Base-by-base conservation (phyloP, 2,329 filamentous ascomycete genomes). In the Botrytis tulipae region DNA sequence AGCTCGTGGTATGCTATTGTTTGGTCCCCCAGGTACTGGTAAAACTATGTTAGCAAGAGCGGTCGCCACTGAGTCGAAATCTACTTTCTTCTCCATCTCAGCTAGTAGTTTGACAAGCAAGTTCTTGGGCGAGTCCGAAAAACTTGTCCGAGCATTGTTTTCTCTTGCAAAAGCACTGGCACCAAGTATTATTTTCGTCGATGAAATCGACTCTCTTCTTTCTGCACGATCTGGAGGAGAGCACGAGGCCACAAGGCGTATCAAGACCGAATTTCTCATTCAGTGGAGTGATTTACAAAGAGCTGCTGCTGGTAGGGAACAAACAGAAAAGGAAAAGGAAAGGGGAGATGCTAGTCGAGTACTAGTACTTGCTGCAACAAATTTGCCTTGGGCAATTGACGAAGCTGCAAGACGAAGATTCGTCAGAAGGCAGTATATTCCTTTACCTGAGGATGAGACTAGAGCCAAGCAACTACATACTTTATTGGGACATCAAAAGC, bases 11-110 rank as follows among this genome's bases (percentile, higher is more conserved):
- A 98, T 99, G 93, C 86, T 99, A 1, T 86, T 99, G 1, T 99
- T 99, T 80, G 96, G 96, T 0, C 96, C 96, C 1, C 96, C 96
- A 0, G 96, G 96, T n/a, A 99, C 96, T 0, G 96, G 96, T 70
- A 99, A 99, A 83, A 99, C 96, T 0, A 99, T 99, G 96, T 86
- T 99, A 54, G 96, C 96, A 16, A 89, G 96, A 76, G 94, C 94
- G 14, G 95, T 98, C 0, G 96, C 96, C 1, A 98, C 96, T 0
- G 96, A 99, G 82, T 97, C 93, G 2, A 92, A 91, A 78, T 97
- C 94, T 18, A 97, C 97, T 0, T 99, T 98, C 83, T 98, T 99
- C 83, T 97, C 95, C 22, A 97, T 99, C 73, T 97, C 94, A 8
- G 94, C 96, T 25, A 97, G 94, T 80, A 97, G 93, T 78, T 84